Percentiles rank a stretch among this genome's conserved stretches.
These are phyloP conservation scores for Anisodus acutangulus DNA, from an alignment of 257 asterid species.

Conservation along the genomic window DNA sequence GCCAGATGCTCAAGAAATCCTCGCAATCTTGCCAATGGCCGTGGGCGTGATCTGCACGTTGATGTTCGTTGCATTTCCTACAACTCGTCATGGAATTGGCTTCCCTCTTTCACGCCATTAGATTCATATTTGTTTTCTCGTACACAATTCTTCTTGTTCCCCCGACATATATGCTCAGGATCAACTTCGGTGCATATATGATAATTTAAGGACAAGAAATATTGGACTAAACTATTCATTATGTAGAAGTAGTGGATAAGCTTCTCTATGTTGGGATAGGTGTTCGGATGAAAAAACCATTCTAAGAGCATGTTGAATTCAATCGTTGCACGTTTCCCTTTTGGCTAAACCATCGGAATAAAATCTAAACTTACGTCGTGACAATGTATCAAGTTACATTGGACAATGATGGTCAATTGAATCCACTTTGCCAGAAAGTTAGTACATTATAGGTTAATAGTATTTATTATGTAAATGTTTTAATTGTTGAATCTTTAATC, in stretches of 20 bases:
- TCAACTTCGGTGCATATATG: no score
- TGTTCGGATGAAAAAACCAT: no score
- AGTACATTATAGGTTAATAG: neutral
- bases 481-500: no score
- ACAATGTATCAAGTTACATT: neutral
- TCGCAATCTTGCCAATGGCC: constrained; percentile 58
- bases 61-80: constrained; percentile 64
- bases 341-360: neutral
- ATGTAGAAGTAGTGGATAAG: neutral
- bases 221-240: neutral
- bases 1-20: constrained; percentile 54
- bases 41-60: constrained; percentile 69
- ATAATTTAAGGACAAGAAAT: neutral
- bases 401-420: neutral
- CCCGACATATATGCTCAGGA: no score
- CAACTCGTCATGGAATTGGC: constrained; percentile 81
- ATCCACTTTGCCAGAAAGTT: neutral
- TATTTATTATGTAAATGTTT: no score
- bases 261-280: no score
- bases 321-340: neutral
- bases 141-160: no score
- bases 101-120: constrained; percentile 74
- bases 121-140: neutral
- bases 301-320: no score
- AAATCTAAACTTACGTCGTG: neutral